Evolutionary conservation across 176 grass and related monocot species (phyloP).

Genomic region (Melocanna baccifera): DNA sequence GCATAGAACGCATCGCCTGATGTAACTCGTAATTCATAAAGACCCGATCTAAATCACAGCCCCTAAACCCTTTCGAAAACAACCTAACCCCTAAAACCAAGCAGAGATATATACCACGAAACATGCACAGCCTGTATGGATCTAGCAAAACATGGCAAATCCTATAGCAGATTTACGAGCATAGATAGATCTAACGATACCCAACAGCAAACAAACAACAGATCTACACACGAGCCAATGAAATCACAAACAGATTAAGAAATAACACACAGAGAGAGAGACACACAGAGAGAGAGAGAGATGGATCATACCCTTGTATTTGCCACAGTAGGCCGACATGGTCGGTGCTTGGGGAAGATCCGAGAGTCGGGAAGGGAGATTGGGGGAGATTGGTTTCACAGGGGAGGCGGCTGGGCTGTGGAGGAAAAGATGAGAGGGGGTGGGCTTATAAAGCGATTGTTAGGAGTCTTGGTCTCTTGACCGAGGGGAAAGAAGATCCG

Average conservation of each 20-base stretch:
- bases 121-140: background rate
- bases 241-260: background rate
- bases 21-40: background rate
- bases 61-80: background rate
- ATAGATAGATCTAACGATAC: background rate
- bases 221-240: constrained; percentile 22
- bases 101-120: background rate
- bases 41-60: background rate
- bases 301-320: constrained; percentile 63
- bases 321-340: constrained; percentile 87
- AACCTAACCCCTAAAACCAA: background rate
- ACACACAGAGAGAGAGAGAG: background rate
- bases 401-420: background rate
- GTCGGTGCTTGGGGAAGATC: background rate
- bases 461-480: constrained; percentile 25
- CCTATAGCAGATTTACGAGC: background rate
- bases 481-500: constrained; percentile 43
- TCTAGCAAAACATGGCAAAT: background rate
- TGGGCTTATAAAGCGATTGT: constrained; percentile 31
- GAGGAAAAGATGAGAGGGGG: background rate
- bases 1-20: no score
- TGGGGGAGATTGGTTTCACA: background rate
- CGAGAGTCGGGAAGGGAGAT: background rate
- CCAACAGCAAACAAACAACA: background rate
- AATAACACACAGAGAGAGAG: background rate